Conservation (phyloP, 768 basidiomycete species). For the Porphyrellus cyaneotinctus region DNA sequence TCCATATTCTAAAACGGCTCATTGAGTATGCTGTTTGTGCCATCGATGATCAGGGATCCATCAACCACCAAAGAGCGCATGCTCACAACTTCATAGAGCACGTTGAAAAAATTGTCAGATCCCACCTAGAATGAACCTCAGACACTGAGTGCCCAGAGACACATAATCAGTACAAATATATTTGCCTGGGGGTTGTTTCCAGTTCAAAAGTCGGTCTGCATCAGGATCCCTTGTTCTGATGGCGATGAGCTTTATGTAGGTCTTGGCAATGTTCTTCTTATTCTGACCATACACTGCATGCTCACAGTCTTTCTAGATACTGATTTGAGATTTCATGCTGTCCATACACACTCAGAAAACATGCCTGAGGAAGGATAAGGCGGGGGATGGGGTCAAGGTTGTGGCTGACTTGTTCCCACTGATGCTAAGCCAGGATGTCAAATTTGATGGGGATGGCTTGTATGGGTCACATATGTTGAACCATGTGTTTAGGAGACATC, state of each 20-base stretch:
- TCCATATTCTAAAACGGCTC: slow-evolving; percentile 67
- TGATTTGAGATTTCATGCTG: background rate
- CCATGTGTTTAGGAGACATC: slow-evolving; percentile 69
- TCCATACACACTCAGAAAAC: slow-evolving; percentile 3
- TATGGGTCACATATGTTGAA: slow-evolving; percentile 67
- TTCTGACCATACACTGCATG: slow-evolving; percentile 91
- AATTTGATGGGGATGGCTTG: background rate
- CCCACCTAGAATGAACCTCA: slow-evolving; percentile 42
- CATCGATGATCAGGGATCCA: slow-evolving; percentile 73
- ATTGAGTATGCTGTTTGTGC: slow-evolving; percentile 78
- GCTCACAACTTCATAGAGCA: slow-evolving; percentile 81
- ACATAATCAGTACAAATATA: slow-evolving; percentile 42
- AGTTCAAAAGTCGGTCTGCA: slow-evolving; percentile 77
- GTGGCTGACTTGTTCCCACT: slow-evolving; percentile 80
- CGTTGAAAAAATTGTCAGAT: slow-evolving; percentile 85
- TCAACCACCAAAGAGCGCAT: slow-evolving; percentile 78
- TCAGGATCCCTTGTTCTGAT: slow-evolving; percentile 77
- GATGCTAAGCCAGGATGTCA: slow-evolving; percentile 50
- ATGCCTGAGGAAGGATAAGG: slow-evolving; percentile 84
- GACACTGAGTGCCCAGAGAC: background rate
- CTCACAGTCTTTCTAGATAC: slow-evolving; percentile 82
- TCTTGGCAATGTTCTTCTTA: slow-evolving; percentile 90
- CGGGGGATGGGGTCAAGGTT: slow-evolving; percentile 89
- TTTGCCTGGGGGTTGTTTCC: slow-evolving; percentile 79
- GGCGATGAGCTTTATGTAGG: slow-evolving; percentile 86